Conservation (phyloP, 768 basidiomycete genomes). For the Strobilomyces confusus region DNA sequence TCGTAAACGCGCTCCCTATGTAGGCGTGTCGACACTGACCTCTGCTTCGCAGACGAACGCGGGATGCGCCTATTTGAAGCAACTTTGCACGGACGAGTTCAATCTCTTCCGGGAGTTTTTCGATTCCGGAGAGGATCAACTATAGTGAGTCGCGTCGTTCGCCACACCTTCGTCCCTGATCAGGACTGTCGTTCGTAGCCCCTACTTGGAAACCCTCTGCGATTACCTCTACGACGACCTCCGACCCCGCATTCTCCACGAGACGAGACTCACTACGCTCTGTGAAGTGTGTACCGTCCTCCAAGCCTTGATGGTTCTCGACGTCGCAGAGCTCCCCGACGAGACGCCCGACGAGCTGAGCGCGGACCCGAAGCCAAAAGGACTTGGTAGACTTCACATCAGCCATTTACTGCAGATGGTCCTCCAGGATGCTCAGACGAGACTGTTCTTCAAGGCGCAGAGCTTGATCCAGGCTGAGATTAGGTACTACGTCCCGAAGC, state of each 20-base stretch:
- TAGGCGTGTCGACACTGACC: background rate
- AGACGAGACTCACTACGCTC: constrained; percentile 79
- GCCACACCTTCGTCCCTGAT: constrained; percentile 7
- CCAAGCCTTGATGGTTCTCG: constrained; percentile 93
- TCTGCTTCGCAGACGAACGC: constrained; percentile 62
- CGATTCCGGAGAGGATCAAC: constrained; percentile 70
- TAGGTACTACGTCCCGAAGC: constrained; percentile 70
- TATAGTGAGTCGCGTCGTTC: constrained; percentile 50
- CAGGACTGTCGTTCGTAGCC: constrained; percentile 40
- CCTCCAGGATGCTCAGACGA: constrained; percentile 92
- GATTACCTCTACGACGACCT: constrained; percentile 93
- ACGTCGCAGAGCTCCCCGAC: constrained; percentile 46
- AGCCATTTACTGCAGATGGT: constrained; percentile 83
- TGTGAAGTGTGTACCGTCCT: constrained; percentile 96
- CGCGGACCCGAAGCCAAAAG: constrained; percentile 35
- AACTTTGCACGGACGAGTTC: constrained; percentile 89
- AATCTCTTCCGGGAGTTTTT: constrained; percentile 83
- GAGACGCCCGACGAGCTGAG: constrained; percentile 32
- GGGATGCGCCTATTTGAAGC: constrained; percentile 91
- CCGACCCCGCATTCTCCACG: constrained; percentile 92
- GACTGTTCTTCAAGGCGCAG: constrained; percentile 95
- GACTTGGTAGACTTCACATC: constrained; percentile 67
- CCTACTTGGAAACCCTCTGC: constrained; percentile 87
- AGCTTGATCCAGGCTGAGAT: constrained; percentile 88
- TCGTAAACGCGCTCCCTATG: constrained; percentile 44